Evolutionary conservation across 371 early-diverging fungal species (phyloP).

Genomic region (Syncephalastrum sp.): DNA sequence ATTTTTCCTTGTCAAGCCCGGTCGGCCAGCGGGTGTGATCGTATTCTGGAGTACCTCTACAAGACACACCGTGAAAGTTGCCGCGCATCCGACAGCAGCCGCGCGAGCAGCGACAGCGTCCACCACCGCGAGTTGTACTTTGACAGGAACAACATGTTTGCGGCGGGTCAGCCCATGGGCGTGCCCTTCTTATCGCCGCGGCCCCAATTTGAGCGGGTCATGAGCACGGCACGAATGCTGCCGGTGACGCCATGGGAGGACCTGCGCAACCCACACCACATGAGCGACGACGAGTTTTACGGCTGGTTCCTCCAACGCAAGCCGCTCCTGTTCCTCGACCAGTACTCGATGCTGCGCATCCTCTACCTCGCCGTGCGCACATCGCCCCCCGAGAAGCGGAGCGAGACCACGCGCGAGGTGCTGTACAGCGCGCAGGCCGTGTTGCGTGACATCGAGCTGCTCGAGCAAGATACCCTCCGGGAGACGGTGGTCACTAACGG

Average conservation of each 20-base stretch:
- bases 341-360: conserved; percentile 16
- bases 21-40: conserved; percentile 18
- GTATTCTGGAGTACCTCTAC: conserved; percentile 10
- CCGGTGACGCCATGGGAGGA: not conserved
- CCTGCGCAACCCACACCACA: not conserved
- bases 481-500: conserved; percentile 1
- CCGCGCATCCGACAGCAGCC: not conserved
- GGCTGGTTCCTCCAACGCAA: conserved; percentile 33
- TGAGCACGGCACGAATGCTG: too few relatives aligned
- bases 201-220: too few relatives aligned
- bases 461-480: conserved; percentile 13
- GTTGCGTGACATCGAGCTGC: conserved; percentile 17
- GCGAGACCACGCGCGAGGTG: conserved; percentile 10
- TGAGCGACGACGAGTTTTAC: too few relatives aligned
- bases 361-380: conserved; percentile 29
- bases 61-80: not conserved
- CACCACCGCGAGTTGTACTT: too few relatives aligned
- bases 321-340: conserved; percentile 36
- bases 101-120: not conserved
- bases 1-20: conserved; percentile 29
- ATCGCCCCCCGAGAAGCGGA: conserved; percentile 12
- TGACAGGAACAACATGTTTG: too few relatives aligned
- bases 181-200: not conserved
- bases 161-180: not conserved
- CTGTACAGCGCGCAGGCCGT: conserved; percentile 14